Evolutionary conservation across 2,329 filamentous ascomycete species (phyloP), one percentile per base, ranked within the genome.

Genomic region (Emmonsia crescens): DNA sequence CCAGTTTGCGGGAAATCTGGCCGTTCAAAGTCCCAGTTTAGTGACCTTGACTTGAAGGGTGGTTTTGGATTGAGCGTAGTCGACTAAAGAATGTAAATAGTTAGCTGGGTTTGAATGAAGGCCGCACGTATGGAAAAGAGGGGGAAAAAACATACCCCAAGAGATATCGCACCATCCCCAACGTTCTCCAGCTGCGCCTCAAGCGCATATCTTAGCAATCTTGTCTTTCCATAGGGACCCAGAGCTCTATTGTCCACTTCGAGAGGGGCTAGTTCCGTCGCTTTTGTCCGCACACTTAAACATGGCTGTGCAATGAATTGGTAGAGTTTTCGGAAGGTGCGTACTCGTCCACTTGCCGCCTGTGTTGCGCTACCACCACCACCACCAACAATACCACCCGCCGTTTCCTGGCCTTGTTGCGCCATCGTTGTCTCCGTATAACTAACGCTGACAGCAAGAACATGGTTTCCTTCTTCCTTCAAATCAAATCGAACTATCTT

Each of bases 161-260:
- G 81, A 70, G 89, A 84, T 66, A 97, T 88, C 4, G 86, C 80
- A 52, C 87, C 86, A 72, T 96, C 92, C 55, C 90, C 90, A 71
- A 92, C 89, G 74, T 97, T 99, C 78, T 99, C 94, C 62, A 99
- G 76, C 77, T 99, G 94, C 31, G 93, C 94, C 75, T 99, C 94
- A 57, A 99, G 80, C 16, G 90, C 86, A 83, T 90, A 96, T 61
- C 75, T 74, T 51, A 76, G 68, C 51, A 75, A 68, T 44, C 72
- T 69, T 3, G 72, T 68, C 64, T 76, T 77, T 33, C 75, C 76
- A 66, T 78, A 77, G 36, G 77, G 77, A 0, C 75, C 76, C 5
- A 77, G 64, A 19, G 73, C 71, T 61, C 78, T 77, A 61, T 78
- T 77, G n/a, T 77, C 74, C 24, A 77, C 76, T 58, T 73, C 76